phyloP scores from a whole-genome alignment of 495 filamentous ascomycete species.

The Hypoxylon crocopeplum region DNA sequence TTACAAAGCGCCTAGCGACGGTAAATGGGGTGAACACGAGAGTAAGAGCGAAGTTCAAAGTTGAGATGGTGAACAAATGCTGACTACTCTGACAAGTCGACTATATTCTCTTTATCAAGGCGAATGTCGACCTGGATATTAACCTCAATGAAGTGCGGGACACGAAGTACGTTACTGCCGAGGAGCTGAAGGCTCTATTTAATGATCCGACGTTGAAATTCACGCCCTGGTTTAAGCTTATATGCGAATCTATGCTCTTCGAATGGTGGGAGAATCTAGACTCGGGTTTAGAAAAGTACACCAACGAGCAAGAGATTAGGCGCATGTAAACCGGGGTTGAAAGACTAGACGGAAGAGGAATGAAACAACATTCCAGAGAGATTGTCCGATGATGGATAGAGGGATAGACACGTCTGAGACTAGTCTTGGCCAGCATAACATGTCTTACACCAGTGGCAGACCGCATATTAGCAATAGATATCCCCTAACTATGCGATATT shows the following conservation, averaged over 20 bases:
- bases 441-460: constrained; percentile 15
- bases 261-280: constrained; percentile 97
- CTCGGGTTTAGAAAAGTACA: constrained; percentile 80
- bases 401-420: neutral
- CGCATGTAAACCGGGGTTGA: constrained; percentile 68
- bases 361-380: neutral
- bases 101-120: constrained; percentile 98
- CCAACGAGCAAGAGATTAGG: constrained; percentile 82
- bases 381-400: constrained; percentile 4
- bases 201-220: constrained; percentile 79
- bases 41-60: constrained; percentile 63
- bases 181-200: constrained; percentile 87
- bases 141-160: constrained; percentile 91
- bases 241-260: constrained; percentile 96
- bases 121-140: constrained; percentile 78
- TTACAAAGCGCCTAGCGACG: constrained; percentile 96
- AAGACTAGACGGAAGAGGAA: neutral
- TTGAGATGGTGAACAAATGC: constrained; percentile 1
- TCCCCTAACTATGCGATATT: constrained; percentile 14
- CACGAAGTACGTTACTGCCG: constrained; percentile 79
- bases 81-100: constrained; percentile 69
- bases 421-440: neutral
- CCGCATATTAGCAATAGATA: constrained; percentile 31
- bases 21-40: constrained; percentile 99
- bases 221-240: constrained; percentile 99